Conservation (phyloP, 2,329 filamentous ascomycete species). For the Botrytis sinoallii region DNA sequence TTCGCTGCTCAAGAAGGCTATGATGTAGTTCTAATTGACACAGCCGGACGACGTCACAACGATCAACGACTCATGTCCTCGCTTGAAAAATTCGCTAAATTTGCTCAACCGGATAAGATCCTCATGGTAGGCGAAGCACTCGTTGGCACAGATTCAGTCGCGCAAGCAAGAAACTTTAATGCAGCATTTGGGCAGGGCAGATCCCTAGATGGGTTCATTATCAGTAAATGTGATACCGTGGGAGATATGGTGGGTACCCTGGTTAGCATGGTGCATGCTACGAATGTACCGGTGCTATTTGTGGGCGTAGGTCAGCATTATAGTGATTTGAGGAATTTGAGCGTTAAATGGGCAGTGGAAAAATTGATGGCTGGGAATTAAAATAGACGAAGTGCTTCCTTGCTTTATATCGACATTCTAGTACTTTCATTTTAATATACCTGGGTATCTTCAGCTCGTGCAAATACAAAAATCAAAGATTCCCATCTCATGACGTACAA, state of each 20-base stretch:
- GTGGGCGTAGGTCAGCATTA: constrained; percentile 73
- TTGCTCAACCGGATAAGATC: constrained; percentile 95
- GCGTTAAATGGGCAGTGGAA: constrained; percentile 67
- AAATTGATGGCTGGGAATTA: constrained; percentile 51
- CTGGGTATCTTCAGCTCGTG: background rate
- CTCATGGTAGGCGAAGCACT: constrained; percentile 91
- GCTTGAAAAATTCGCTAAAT: constrained; percentile 94
- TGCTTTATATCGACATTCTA: background rate
- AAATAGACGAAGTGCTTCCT: background rate
- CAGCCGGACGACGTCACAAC: constrained; percentile 90
- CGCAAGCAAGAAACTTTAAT: constrained; percentile 96
- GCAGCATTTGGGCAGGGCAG: constrained; percentile 79
- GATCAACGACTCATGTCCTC: constrained; percentile 94
- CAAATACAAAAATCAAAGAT: background rate
- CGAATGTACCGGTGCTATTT: constrained; percentile 92
- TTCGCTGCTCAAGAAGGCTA: constrained; percentile 73
- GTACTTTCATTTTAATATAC: background rate
- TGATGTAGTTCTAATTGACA: constrained; percentile 96
- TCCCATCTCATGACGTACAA: background rate
- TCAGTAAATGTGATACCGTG: constrained; percentile 97
- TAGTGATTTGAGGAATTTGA: constrained; percentile 64
- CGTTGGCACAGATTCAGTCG: constrained; percentile 92
- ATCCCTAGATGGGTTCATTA: constrained; percentile 92
- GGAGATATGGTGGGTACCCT: constrained; percentile 90
- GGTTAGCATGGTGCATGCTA: constrained; percentile 96